Conservation (phyloP, 306 rosid species). For the Alnus rubra region DNA sequence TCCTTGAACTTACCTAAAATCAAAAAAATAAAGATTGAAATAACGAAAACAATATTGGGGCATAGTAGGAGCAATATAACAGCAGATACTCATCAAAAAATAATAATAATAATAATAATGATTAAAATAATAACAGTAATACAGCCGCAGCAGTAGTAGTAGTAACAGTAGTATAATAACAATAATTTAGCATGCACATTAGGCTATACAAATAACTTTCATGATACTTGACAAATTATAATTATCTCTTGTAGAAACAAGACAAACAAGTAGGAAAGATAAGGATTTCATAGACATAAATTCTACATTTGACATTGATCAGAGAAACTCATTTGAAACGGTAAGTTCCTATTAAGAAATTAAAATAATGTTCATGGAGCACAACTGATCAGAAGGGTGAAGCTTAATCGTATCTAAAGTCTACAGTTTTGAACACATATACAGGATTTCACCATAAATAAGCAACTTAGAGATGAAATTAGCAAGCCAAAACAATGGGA, state of each 20-base stretch:
- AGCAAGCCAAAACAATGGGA: not conserved
- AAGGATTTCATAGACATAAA: not conserved
- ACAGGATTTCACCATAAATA: not conserved
- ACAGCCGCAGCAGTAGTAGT: too few species aligned
- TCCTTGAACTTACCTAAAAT: constrained; percentile 87
- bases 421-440: not conserved
- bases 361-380: not conserved
- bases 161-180: not conserved
- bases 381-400: not conserved
- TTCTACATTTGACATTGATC: not conserved
- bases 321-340: not conserved
- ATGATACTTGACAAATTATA: not conserved
- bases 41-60: constrained; percentile 19
- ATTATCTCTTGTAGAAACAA: not conserved
- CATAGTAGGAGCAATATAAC: constrained; percentile 9
- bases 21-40: constrained; percentile 31
- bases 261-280: not conserved
- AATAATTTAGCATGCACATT: not conserved
- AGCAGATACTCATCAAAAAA: not conserved
- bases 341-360: not conserved
- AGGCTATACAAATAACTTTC: not conserved
- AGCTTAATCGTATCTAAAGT: not conserved
- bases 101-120: not conserved
- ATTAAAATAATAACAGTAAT: not conserved
- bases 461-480: not conserved